These are phyloP conservation scores for Coniferiporia weirii DNA, from an alignment of 1,284 basidiomycete genomes.

Conservation along the genomic window DNA sequence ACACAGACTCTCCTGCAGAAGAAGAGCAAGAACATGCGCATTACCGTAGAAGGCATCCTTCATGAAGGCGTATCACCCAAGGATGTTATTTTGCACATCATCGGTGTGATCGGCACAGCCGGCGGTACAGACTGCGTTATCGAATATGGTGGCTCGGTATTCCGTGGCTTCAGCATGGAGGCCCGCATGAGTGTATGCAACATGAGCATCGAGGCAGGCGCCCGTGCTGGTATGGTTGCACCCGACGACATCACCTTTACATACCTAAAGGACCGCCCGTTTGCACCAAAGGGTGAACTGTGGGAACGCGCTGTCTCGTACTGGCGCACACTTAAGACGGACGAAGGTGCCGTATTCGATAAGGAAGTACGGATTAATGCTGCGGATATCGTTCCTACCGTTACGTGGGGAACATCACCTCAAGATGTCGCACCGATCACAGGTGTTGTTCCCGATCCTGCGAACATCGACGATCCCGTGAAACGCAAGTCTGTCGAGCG, in stretches of 20 bases:
- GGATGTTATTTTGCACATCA: slow-evolving; percentile 92
- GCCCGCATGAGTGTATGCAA: slow-evolving; percentile 96
- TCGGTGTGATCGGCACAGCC: slow-evolving; percentile 90
- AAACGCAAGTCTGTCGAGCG: slow-evolving; percentile 76
- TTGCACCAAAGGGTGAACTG: slow-evolving; percentile 81
- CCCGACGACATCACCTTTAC: slow-evolving; percentile 78
- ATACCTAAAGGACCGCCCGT: slow-evolving; percentile 83
- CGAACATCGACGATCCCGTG: slow-evolving; percentile 55
- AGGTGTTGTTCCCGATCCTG: slow-evolving; percentile 80
- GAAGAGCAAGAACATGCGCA: slow-evolving; percentile 95
- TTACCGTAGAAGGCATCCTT: slow-evolving; percentile 84
- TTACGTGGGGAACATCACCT: slow-evolving; percentile 96
- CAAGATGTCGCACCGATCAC: slow-evolving; percentile 90
- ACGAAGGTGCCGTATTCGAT: slow-evolving; percentile 89
- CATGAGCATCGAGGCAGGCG: slow-evolving; percentile 97
- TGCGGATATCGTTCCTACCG: slow-evolving; percentile 88
- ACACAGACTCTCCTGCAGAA: slow-evolving; percentile 91
- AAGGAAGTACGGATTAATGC: slow-evolving; percentile 82
- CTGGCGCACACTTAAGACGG: slow-evolving; percentile 83
- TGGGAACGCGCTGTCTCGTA: slow-evolving; percentile 90
- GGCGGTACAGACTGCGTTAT: slow-evolving; percentile 92
- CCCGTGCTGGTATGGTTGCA: slow-evolving; percentile 92
- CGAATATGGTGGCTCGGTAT: slow-evolving; percentile 89
- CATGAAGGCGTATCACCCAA: slow-evolving; percentile 89
- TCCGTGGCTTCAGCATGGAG: slow-evolving; percentile 91